These are phyloP conservation scores for Nematocida sp. DNA, from an alignment of 371 early-diverging fungal species.

Conservation along the genomic window DNA sequence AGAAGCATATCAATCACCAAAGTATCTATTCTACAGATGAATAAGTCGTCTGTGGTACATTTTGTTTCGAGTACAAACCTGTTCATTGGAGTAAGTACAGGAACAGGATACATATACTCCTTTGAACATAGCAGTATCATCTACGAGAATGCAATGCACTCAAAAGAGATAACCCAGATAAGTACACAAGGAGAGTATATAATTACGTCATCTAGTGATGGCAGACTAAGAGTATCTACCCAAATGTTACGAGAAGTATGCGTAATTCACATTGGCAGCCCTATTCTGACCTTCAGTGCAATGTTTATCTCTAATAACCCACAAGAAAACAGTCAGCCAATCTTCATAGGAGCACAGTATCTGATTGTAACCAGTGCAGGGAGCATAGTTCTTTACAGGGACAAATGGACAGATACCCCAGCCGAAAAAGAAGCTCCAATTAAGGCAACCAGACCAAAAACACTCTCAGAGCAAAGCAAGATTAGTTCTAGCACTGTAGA, in stretches of 20 bases:
- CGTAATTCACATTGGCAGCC: conserved; percentile 12
- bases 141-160: conserved; percentile 15
- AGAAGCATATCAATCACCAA: too few species aligned
- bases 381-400: conserved; percentile 26
- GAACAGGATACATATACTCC: conserved; percentile 27
- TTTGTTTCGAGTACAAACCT: background rate
- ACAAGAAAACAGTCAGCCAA: background rate
- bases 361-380: conserved; percentile 20
- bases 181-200: conserved; percentile 16
- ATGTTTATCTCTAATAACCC: too few species aligned
- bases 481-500: background rate
- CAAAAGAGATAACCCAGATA: conserved; percentile 21
- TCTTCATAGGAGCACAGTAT: conserved; percentile 8
- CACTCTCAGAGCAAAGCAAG: background rate
- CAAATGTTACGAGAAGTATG: conserved; percentile 17
- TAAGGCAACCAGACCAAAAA: background rate
- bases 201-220: conserved; percentile 41
- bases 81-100: conserved; percentile 33
- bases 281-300: conserved; percentile 14
- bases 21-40: background rate
- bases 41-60: background rate
- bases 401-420: conserved; percentile 19
- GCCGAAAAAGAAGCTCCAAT: background rate
- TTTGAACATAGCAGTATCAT: background rate
- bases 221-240: conserved; percentile 29